These are phyloP conservation scores for Candida insectalens DNA, from an alignment of 805 yeast species.

Conservation along the genomic window DNA sequence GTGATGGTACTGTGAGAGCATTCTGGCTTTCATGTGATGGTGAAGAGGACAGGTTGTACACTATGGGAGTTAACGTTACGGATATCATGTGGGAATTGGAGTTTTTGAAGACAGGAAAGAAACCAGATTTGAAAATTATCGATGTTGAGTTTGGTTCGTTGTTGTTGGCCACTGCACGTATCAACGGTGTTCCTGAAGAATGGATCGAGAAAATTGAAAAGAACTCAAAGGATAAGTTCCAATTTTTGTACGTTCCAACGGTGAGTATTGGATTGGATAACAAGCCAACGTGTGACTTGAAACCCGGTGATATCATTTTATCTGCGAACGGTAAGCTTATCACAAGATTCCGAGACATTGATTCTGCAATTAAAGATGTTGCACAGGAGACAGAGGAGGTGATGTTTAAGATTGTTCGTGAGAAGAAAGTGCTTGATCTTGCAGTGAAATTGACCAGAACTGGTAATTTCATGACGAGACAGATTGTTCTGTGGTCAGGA, in stretches of 20 bases:
- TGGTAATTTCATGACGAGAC: constrained; percentile 47
- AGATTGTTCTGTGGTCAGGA: constrained; percentile 76
- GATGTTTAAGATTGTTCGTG: constrained; percentile 60
- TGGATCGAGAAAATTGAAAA: constrained; percentile 67
- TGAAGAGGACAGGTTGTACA: constrained; percentile 56
- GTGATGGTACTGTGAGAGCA: constrained; percentile 73
- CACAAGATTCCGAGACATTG: constrained; percentile 58
- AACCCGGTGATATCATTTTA: constrained; percentile 69
- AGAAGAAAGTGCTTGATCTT: constrained; percentile 51
- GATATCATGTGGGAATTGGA: constrained; percentile 52
- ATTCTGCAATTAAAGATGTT: constrained; percentile 31
- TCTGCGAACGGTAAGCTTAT: constrained; percentile 59
- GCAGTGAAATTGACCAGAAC: constrained; percentile 58
- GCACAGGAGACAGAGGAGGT: constrained; percentile 24
- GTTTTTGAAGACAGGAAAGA: constrained; percentile 36
- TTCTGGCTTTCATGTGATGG: constrained; percentile 82
- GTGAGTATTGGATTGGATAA: constrained; percentile 31
- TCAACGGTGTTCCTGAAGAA: constrained; percentile 77
- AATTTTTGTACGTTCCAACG: constrained; percentile 62
- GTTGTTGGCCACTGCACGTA: constrained; percentile 65
- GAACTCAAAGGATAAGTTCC: constrained; percentile 46
- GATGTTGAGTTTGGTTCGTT: constrained; percentile 72
- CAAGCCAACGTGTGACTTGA: constrained; percentile 24
- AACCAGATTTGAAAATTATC: constrained; percentile 54
- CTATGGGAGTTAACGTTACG: constrained; percentile 70